Base-by-base conservation (phyloP, 257 asterid species). In the Ligustrum vulgare region DNA sequence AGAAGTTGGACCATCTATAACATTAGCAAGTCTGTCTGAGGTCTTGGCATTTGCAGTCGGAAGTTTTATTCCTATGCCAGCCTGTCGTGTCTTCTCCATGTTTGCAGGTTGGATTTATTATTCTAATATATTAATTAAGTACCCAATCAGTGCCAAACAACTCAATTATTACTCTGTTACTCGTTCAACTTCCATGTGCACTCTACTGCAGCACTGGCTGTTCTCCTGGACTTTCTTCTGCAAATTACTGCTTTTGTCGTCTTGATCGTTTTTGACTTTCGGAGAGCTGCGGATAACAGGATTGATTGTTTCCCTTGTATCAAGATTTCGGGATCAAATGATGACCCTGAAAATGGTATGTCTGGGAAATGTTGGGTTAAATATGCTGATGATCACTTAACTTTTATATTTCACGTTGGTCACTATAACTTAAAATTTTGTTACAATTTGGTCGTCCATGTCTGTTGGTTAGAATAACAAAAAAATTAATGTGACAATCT, bases 31-130 rank as follows among this genome's bases (percentile, higher is more conserved):
- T 81, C 75, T 92, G 35, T 83, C 99, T 32, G 99, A 94, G 86
- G 98, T 94, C 74, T 79, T 94, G 85, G 99, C 99, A 82, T 94
- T 94, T 86, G 99, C 99, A 20, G 98, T 94, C 66, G 99, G 99
- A 77, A 88, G 98, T 82, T 94, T 92, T 86, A 92, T 94, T 69
- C 94, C 97, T 25, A 93, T 94, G 97, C 99, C 99, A 49, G 99
- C 99, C 67, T 88, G 95, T 77, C 99, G 98, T 32, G 94, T 92
- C 58, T 94, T 94, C 80, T 94, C 99, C 77, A 94, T 94, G 99
- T 94, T 94, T 81, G 98, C 98, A 78, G 98, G 98, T 94, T 70
- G 47, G 86, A 71, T 47, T 76, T 49, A 7, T 63, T 51, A 33
- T 22, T 20, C 41, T n/a, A 68, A 25, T 33, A 71, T 71, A 51